These are phyloP conservation scores for Aspergillus affinis DNA, from an alignment of 495 filamentous ascomycete genomes.

Conservation along the genomic window DNA sequence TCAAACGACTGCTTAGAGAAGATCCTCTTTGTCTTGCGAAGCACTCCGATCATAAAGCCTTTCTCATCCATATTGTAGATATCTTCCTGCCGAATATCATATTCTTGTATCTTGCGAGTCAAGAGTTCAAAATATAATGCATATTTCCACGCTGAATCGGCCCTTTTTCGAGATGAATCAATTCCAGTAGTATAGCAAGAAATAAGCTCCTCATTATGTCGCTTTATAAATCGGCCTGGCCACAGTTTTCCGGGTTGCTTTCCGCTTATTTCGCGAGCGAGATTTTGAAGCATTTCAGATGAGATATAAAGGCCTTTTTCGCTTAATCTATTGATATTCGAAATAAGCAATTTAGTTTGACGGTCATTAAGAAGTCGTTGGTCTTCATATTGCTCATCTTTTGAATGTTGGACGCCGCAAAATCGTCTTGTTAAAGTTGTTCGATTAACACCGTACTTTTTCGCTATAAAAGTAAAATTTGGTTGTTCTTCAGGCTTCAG, in stretches of 20 bases:
- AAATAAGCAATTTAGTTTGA: background rate
- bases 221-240: background rate
- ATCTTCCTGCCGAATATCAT: conserved; percentile 1
- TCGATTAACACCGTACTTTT: background rate
- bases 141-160: conserved; percentile 4
- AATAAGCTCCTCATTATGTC: background rate
- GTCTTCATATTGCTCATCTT: background rate
- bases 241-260: conserved; percentile 1
- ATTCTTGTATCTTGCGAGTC: background rate
- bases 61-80: conserved; percentile 9
- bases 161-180: background rate
- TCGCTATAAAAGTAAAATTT: background rate
- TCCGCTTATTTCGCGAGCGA: background rate
- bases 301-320: background rate
- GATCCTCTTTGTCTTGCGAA: conserved; percentile 6
- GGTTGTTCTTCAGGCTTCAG: background rate
- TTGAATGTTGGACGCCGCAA: background rate
- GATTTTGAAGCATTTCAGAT: background rate
- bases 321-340: background rate
- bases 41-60: background rate
- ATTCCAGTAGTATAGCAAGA: conserved; percentile 5
- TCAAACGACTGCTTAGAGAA: conserved; percentile 9
- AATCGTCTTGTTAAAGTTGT: background rate
- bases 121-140: conserved; percentile 2
- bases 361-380: conserved; percentile 3